A percentile compares a stretch with the other conserved stretches of the same genome.
These are phyloP conservation scores for Aspergillus sparsus DNA, from an alignment of 495 filamentous ascomycete species.

Conservation along the genomic window DNA sequence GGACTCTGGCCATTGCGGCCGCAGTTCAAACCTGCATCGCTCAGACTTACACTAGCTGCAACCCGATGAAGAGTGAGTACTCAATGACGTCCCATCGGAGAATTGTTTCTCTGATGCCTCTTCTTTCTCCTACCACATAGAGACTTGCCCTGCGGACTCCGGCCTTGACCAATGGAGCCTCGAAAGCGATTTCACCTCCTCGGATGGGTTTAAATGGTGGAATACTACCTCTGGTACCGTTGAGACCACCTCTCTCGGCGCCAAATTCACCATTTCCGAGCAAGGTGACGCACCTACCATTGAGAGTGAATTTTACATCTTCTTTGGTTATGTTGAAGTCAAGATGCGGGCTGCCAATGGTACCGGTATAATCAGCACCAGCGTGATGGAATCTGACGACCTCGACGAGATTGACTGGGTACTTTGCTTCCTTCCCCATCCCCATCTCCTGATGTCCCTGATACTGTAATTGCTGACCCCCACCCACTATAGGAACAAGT, in stretches of 20 bases:
- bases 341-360: slow-evolving; percentile 71
- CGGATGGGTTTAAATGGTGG: slow-evolving; percentile 56
- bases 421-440: slow-evolving; percentile 22
- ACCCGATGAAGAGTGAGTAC: slow-evolving; percentile 36
- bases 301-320: slow-evolving; percentile 71
- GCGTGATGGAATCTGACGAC: slow-evolving; percentile 83
- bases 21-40: slow-evolving; percentile 18
- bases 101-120: background rate
- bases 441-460: background rate
- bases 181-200: slow-evolving; percentile 66
- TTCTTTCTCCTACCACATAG: slow-evolving; percentile 21
- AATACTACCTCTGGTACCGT: slow-evolving; percentile 60
- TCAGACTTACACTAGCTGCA: slow-evolving; percentile 47
- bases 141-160: slow-evolving; percentile 60
- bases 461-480: background rate
- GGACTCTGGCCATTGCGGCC: slow-evolving; percentile 10
- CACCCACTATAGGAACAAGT: slow-evolving; percentile 25
- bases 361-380: slow-evolving; percentile 73
- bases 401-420: slow-evolving; percentile 96
- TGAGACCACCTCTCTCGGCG: slow-evolving; percentile 52
- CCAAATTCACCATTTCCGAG: slow-evolving; percentile 70
- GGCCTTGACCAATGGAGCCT: slow-evolving; percentile 59
- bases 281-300: slow-evolving; percentile 74
- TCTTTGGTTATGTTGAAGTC: slow-evolving; percentile 73
- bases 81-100: background rate